phyloP scores from a whole-genome alignment of 805 yeast species.

The Candida dajiaensis region DNA sequence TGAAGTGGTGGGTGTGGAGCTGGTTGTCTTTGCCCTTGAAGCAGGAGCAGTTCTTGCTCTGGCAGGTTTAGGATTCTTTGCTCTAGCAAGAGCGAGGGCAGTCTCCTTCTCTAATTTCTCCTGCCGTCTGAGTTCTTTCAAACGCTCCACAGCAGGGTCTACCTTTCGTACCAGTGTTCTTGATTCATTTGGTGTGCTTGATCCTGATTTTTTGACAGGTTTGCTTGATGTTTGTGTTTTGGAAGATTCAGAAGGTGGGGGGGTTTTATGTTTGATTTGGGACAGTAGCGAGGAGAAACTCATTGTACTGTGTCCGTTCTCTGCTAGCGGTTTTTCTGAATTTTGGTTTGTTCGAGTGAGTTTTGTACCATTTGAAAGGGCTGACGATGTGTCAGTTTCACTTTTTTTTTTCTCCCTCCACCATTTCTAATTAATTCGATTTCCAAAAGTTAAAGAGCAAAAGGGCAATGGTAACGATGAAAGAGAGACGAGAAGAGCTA shows the following conservation, averaged over 20 bases:
- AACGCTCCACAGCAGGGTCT: conserved; percentile 67
- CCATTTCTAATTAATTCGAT: not conserved
- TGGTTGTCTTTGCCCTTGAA: conserved; percentile 12
- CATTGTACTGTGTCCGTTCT: conserved; percentile 6
- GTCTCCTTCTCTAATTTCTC: conserved; percentile 41
- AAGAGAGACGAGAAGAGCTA: no score
- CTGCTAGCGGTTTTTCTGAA: not conserved
- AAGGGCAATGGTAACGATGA: not conserved
- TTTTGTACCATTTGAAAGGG: not conserved
- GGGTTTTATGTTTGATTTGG: conserved; percentile 15
- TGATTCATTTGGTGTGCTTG: not conserved
- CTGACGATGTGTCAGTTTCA: not conserved
- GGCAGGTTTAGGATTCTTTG: conserved; percentile 1
- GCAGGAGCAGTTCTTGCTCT: conserved; percentile 1
- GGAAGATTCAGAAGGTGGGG: not conserved
- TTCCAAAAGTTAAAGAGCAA: not conserved
- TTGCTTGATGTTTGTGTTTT: not conserved
- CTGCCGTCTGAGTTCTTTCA: conserved; percentile 58
- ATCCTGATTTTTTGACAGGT: not conserved
- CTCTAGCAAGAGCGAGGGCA: conserved; percentile 20
- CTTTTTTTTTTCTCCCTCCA: not conserved
- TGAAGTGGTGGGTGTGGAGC: conserved; percentile 2
- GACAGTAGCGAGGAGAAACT: conserved; percentile 15
- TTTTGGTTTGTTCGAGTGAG: not conserved
- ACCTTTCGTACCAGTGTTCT: conserved; percentile 24